Conservation (phyloP, 2,329 filamentous ascomycete genomes). For the Diaporthe citriasiana region DNA sequence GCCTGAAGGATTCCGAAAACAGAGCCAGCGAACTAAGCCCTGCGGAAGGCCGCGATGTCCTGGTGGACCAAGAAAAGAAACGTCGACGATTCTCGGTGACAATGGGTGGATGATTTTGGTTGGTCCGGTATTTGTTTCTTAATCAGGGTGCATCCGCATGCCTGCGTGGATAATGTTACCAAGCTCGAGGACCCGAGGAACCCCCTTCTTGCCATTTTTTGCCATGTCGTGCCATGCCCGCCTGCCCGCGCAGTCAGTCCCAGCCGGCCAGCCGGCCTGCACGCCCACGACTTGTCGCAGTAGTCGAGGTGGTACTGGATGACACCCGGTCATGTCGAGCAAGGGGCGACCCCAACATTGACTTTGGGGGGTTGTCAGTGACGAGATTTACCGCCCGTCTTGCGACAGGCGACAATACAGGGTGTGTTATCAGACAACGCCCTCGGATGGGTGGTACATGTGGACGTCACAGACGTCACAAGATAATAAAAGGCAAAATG, state of each 20-base stretch:
- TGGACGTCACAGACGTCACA: neutral
- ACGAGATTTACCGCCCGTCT: slow-evolving; percentile 17
- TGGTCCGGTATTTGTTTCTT: slow-evolving; percentile 18
- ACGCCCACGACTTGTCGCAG: neutral
- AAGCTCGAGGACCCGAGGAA: neutral
- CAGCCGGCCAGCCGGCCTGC: neutral
- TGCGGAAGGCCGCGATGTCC: slow-evolving; percentile 10
- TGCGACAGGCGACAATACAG: slow-evolving; percentile 19
- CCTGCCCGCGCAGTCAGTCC: too few relatives aligned
- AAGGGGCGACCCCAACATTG: slow-evolving; percentile 13
- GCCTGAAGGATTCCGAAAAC: neutral
- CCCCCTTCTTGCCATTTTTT: slow-evolving; percentile 5
- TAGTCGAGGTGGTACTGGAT: slow-evolving; percentile 19
- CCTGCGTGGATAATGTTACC: neutral
- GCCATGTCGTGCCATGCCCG: too few relatives aligned
- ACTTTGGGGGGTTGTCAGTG: slow-evolving; percentile 13
- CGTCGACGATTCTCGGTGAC: neutral
- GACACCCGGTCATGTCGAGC: slow-evolving; percentile 7
- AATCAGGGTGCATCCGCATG: slow-evolving; percentile 8
- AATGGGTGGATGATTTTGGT: neutral
- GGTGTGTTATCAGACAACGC: slow-evolving; percentile 6
- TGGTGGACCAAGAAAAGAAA: slow-evolving; percentile 1
- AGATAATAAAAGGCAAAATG: neutral
- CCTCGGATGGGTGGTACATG: neutral
- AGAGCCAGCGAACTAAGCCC: slow-evolving; percentile 22